phyloP scores from a whole-genome alignment of 1,284 basidiomycete species.

The Sporisorium exsertum region DNA sequence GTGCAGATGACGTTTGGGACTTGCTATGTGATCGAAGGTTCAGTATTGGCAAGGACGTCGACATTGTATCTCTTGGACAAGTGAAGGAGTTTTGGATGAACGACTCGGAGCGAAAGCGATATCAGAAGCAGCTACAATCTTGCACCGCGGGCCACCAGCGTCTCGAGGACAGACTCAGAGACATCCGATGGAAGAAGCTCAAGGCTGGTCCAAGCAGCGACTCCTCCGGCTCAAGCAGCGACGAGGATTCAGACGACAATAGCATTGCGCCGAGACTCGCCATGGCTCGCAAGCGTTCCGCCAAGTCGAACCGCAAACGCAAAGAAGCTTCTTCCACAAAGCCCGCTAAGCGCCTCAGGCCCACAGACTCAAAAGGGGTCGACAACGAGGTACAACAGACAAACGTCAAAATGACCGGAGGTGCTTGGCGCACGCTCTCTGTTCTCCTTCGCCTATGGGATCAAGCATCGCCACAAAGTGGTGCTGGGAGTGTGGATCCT shows the following conservation, averaged over 20 bases:
- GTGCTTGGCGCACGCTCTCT: conserved; percentile 41
- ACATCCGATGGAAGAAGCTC: conserved; percentile 23
- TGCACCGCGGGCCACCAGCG: conserved; percentile 6
- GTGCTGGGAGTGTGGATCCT: background rate
- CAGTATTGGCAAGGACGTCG: background rate
- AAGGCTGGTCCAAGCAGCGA: conserved; percentile 1
- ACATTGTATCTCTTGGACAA: background rate
- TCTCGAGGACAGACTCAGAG: conserved; percentile 29
- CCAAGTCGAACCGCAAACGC: conserved; percentile 4
- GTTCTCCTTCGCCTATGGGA: conserved; percentile 39
- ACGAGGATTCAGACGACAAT: conserved; percentile 19
- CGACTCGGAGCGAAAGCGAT: conserved; percentile 24
- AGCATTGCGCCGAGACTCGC: background rate
- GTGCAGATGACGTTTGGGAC: conserved; percentile 44
- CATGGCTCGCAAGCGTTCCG: conserved; percentile 11
- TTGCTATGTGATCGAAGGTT: conserved; percentile 27
- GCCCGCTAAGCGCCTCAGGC: conserved; percentile 12
- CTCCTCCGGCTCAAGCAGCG: conserved; percentile 20
- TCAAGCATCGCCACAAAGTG: background rate
- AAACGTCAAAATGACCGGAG: conserved; percentile 32
- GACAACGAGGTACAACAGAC: background rate
- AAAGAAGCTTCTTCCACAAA: conserved; percentile 2
- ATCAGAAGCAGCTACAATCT: conserved; percentile 28
- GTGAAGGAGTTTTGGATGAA: conserved; percentile 51
- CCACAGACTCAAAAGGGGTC: background rate